Evolutionary conservation across 768 basidiomycete species (phyloP).

Genomic region (Leccinum variicolor): DNA sequence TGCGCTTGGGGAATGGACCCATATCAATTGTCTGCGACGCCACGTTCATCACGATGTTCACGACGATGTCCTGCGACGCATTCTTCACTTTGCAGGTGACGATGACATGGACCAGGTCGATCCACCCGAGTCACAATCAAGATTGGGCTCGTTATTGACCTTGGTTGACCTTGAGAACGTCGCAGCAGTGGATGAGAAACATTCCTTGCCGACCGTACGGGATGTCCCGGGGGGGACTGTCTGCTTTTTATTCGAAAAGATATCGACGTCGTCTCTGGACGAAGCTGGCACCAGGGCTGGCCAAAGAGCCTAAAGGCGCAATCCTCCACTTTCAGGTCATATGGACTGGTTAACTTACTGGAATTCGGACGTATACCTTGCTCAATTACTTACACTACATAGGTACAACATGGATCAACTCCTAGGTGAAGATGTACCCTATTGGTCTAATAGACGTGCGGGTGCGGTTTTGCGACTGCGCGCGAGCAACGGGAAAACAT

Average conservation of each 20-base stretch:
- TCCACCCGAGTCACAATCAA: constrained; percentile 20
- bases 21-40: constrained; percentile 67
- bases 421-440: constrained; percentile 1
- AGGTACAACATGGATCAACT: constrained; percentile 5
- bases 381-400: background rate
- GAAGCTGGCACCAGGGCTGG: background rate
- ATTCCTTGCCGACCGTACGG: constrained; percentile 40
- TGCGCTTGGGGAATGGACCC: constrained; percentile 78
- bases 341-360: background rate
- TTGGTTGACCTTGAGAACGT: constrained; percentile 50
- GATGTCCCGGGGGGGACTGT: constrained; percentile 62
- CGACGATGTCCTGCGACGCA: constrained; percentile 60
- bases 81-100: constrained; percentile 31
- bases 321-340: background rate
- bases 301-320: background rate
- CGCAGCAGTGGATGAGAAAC: constrained; percentile 31
- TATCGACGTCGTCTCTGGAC: constrained; percentile 25
- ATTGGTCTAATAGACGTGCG: constrained; percentile 4
- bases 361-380: background rate
- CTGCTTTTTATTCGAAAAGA: constrained; percentile 74
- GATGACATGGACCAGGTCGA: constrained; percentile 11
- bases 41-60: constrained; percentile 48
- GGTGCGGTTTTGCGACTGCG: constrained; percentile 11
- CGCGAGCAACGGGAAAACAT: constrained; percentile 2
- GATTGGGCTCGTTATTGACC: constrained; percentile 33